phyloP scores from a whole-genome alignment of 495 filamentous ascomycete species.

The Schizothecium vesticola region DNA sequence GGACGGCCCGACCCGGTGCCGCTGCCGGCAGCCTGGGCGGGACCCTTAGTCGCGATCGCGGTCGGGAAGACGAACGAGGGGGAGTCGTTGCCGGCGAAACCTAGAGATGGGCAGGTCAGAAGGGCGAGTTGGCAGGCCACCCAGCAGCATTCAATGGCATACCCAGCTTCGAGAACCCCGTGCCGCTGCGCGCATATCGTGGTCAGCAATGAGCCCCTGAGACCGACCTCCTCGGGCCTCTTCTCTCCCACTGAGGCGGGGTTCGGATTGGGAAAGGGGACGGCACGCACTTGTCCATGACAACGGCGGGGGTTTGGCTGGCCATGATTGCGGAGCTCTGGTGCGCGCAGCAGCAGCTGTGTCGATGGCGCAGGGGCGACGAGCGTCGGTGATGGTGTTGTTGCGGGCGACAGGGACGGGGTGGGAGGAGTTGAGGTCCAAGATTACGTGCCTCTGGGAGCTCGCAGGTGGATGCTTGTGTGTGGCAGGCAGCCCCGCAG shows the following conservation, averaged over 20 bases:
- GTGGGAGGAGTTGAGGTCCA: constrained; percentile 24
- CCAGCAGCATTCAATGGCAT: constrained; percentile 21
- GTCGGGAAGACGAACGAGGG: constrained; percentile 99
- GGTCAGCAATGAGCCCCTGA: constrained; percentile 18
- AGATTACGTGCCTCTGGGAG: constrained; percentile 35
- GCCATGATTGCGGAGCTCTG: constrained; percentile 59
- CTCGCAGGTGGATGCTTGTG: constrained; percentile 14
- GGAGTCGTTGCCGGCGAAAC: constrained; percentile 98
- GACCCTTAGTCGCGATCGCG: constrained; percentile 91
- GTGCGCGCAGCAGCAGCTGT: constrained; percentile 21
- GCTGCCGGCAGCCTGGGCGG: constrained; percentile 54
- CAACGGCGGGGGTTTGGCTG: constrained; percentile 98
- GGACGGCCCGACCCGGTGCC: constrained; percentile 81
- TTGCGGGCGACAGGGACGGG: constrained; percentile 11
- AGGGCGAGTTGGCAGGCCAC: background rate
- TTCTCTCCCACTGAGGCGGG: constrained; percentile 11
- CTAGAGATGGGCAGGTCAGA: constrained; percentile 40
- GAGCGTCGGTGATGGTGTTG: constrained; percentile 8
- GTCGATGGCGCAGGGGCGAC: constrained; percentile 17
- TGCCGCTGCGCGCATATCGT: constrained; percentile 61
- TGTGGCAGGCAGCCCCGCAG: constrained; percentile 13
- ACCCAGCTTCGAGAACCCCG: constrained; percentile 98
- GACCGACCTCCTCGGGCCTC: background rate
- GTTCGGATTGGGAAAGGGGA: constrained; percentile 8
- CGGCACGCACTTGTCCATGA: constrained; percentile 98